These are phyloP conservation scores for Emiliania huxleyi DNA, from an alignment of 78 protist genomes.

Conservation along the genomic window DNA sequence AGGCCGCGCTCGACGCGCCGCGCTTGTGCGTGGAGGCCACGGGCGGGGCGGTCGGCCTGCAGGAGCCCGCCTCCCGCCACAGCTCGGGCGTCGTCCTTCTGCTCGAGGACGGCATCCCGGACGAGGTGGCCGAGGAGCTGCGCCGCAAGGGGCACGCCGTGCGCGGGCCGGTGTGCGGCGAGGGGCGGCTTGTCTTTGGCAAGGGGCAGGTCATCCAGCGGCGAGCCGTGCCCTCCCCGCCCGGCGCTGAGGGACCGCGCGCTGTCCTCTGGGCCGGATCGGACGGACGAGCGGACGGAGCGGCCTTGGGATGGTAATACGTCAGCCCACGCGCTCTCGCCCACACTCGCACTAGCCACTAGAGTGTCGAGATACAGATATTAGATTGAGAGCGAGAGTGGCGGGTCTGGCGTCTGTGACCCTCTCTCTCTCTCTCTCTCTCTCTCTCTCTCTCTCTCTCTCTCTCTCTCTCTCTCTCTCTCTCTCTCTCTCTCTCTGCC, in stretches of 20 bases:
- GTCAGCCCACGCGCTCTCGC: neutral
- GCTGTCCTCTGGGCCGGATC: neutral
- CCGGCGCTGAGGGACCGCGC: neutral
- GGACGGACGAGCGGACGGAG: neutral
- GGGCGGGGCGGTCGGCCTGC: neutral
- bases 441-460: too few species aligned
- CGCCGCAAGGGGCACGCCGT: neutral
- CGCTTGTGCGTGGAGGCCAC: constrained; percentile 59
- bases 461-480: too few species aligned
- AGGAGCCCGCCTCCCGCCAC: neutral
- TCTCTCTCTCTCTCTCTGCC: too few species aligned
- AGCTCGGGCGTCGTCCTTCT: neutral
- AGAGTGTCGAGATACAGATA: too few species aligned
- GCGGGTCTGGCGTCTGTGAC: too few species aligned
- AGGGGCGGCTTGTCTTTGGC: neutral
- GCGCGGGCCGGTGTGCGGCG: neutral
- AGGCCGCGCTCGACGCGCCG: constrained; percentile 73
- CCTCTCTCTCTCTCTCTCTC: too few species aligned
- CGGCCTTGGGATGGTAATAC: neutral
- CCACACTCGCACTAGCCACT: too few species aligned
- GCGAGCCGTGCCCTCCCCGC: neutral
- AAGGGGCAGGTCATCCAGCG: neutral
- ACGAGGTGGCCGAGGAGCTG: neutral
- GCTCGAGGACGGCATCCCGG: neutral
- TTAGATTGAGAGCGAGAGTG: too few species aligned